phyloP scores from a whole-genome alignment of 176 grass and related monocot genomes.

The Ampelocalamus luodianensis region DNA sequence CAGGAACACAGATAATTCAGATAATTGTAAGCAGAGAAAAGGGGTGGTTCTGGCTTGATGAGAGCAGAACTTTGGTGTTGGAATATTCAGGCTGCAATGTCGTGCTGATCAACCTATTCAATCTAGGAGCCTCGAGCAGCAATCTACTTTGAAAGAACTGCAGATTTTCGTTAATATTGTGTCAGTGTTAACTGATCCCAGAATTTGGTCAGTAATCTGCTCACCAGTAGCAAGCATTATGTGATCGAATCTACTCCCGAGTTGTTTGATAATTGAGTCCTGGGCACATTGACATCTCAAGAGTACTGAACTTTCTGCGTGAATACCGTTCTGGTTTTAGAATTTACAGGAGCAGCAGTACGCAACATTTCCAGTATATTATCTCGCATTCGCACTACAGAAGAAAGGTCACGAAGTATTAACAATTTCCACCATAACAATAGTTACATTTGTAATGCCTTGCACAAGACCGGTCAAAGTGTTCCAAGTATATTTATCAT shows the following conservation, averaged over 20 bases:
- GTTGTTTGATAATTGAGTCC: background rate
- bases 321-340: background rate
- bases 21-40: constrained; percentile 24
- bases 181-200: background rate
- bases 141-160: background rate
- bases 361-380: background rate
- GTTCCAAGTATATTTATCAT: constrained; percentile 11
- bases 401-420: background rate
- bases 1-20: background rate
- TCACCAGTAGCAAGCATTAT: background rate
- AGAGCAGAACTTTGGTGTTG: constrained; percentile 16
- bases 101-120: constrained; percentile 3
- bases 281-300: background rate
- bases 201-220: background rate
- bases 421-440: background rate
- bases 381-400: background rate
- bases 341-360: background rate
- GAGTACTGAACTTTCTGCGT: background rate
- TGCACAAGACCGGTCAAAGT: background rate
- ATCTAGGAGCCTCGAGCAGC: background rate
- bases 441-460: background rate
- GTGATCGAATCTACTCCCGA: background rate
- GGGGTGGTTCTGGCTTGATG: background rate
- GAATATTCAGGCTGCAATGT: constrained; percentile 2
- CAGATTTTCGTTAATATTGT: background rate